These are phyloP conservation scores for Neurospora sublineolata DNA, from an alignment of 495 filamentous ascomycete genomes.

Conservation along the genomic window DNA sequence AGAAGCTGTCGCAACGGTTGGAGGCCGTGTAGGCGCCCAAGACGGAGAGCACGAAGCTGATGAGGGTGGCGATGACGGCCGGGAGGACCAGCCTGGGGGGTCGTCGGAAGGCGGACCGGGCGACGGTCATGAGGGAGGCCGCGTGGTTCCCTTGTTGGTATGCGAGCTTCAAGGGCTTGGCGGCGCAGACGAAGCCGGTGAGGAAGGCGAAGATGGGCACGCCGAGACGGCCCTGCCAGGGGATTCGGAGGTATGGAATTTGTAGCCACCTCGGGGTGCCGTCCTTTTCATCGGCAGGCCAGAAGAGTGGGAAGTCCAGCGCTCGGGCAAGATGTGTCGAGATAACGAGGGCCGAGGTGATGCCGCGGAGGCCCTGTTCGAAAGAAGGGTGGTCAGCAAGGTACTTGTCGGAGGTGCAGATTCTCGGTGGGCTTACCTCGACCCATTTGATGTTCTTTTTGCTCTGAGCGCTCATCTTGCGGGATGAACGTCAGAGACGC, in stretches of 20 bases:
- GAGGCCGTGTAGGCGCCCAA: constrained; percentile 46
- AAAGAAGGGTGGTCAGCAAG: neutral
- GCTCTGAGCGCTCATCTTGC: constrained; percentile 13
- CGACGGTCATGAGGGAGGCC: constrained; percentile 42
- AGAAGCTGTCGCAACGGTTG: constrained; percentile 45
- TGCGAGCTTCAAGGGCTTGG: constrained; percentile 50
- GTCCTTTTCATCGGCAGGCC: constrained; percentile 38
- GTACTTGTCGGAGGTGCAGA: neutral
- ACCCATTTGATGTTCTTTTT: constrained; percentile 28
- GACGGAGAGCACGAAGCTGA: constrained; percentile 45
- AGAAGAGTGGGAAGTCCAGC: constrained; percentile 46
- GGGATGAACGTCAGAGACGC: neutral
- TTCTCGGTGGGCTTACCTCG: constrained; percentile 11
- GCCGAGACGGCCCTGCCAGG: constrained; percentile 51
- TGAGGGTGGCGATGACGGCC: constrained; percentile 45
- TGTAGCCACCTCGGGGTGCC: constrained; percentile 41
- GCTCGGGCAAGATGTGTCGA: constrained; percentile 51
- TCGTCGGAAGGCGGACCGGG: constrained; percentile 52
- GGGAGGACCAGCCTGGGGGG: constrained; percentile 50
- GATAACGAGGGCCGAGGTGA: constrained; percentile 54
- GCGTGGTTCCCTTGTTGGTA: constrained; percentile 40
- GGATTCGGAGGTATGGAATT: constrained; percentile 49
- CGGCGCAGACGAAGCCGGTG: constrained; percentile 55
- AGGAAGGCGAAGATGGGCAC: constrained; percentile 57
- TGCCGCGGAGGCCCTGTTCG: constrained; percentile 47